Base-by-base conservation (phyloP, 108 stramenopile species). In the Discostella stelligeroides region DNA sequence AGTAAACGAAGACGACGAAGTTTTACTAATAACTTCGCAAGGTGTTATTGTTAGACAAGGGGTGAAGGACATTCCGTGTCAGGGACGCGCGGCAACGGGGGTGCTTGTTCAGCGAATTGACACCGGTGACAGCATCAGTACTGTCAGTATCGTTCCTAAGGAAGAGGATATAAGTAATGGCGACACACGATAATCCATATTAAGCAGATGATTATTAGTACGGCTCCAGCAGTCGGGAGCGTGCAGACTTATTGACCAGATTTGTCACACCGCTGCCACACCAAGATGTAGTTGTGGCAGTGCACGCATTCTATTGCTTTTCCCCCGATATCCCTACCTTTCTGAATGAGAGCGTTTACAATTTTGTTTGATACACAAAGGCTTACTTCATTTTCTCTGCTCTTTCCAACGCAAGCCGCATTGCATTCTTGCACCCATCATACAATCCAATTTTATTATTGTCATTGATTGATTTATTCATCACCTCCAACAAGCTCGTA, bases 1-100 rank as follows among this genome's bases (percentile, higher is more conserved):
- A 28, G 92, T 92, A 17, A 72, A 79, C n/a, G 88, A 91, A 53
- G 89, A 92, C 30, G 95, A 96, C 65, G 96, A 98, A 67, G 76
- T 97, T 41, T 49, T 98, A 27, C 64, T 97, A 41, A 91, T 85
- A 39, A 98, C 97, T 14, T 54, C 84, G 13, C 86, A 94, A 59
- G 97, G 97, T 6, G 82, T 94, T 29, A 96, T 98, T 68, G 95
- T 95, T 21, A 75, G 97, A 65, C 95, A 97, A 67, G 75, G 84
- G 49, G 94, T 88, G 17, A 69, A 72, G 7, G 71, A 87, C 37
- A 96, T 98, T 50, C 63, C 93, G 17, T 70, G 60, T 43, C 96
- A 97, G 69, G 61, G 87, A 12, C 80, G 96, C 38, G 60, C 88
- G 24, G 95, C 95, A 30, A 98, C 92, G 6, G 97, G 97, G 12